phyloP scores from a whole-genome alignment of 305 asterid genomes.

The Fraxinus dipetala region DNA sequence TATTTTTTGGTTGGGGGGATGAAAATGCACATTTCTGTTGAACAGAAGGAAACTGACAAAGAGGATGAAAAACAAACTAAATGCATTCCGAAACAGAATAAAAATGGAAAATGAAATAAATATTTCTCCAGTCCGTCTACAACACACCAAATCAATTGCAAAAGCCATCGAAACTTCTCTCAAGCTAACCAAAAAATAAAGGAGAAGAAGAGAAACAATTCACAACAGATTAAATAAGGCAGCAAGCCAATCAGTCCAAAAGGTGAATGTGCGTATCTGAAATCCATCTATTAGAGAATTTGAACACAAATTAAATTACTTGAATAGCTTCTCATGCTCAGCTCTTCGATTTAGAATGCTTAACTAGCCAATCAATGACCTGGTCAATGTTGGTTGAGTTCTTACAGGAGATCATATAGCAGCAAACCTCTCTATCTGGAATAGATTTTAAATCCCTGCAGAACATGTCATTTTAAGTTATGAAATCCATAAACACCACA shows the following conservation, averaged over 20 bases:
- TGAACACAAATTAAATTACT: slow-evolving; percentile 28
- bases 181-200: background rate
- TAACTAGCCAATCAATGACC: slow-evolving; percentile 95
- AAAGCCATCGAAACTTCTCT: slow-evolving; percentile 17
- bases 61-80: background rate
- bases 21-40: background rate
- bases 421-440: slow-evolving; percentile 92
- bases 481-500: background rate
- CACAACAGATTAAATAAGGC: slow-evolving; percentile 23
- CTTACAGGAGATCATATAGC: slow-evolving; percentile 98
- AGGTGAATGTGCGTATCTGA: slow-evolving; percentile 34
- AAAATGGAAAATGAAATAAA: background rate
- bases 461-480: background rate
- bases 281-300: slow-evolving; percentile 22
- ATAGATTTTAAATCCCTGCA: slow-evolving; percentile 82
- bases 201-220: slow-evolving; percentile 20
- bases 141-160: slow-evolving; percentile 2
- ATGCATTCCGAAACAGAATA: background rate
- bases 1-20: background rate
- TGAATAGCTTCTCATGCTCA: slow-evolving; percentile 31
- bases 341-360: slow-evolving; percentile 94
- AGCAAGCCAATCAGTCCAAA: slow-evolving; percentile 30
- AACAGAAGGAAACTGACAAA: background rate
- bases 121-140: background rate
- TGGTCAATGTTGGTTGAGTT: slow-evolving; percentile 91